Conservation (phyloP, 2,329 filamentous ascomycete species). For the Leptographium wingfieldii region DNA sequence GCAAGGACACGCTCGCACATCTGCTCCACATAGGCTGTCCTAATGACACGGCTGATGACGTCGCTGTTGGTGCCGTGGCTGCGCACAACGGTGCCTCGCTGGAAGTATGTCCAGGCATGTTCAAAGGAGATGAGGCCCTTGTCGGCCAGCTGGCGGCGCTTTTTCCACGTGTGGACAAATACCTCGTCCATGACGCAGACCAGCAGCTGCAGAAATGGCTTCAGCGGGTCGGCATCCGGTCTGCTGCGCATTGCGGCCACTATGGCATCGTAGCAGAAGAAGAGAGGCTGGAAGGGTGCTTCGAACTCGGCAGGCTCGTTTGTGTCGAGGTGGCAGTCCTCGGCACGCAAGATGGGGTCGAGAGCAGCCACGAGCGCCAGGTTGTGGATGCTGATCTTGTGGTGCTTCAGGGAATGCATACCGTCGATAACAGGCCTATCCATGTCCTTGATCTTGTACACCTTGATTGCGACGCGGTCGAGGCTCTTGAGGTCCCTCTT, state of each 20-base stretch:
- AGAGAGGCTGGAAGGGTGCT: slow-evolving; percentile 28
- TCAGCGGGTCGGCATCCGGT: slow-evolving; percentile 17
- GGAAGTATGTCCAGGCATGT: slow-evolving; percentile 32
- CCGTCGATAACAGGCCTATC: slow-evolving; percentile 27
- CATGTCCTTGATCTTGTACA: slow-evolving; percentile 33
- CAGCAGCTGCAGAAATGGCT: slow-evolving; percentile 26
- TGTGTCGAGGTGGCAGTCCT: slow-evolving; percentile 25
- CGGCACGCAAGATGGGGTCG: slow-evolving; percentile 29
- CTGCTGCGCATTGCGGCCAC: slow-evolving; percentile 18
- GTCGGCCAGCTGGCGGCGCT: slow-evolving; percentile 22
- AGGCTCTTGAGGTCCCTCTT: slow-evolving; percentile 23
- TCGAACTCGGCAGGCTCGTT: slow-evolving; percentile 24
- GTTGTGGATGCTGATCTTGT: slow-evolving; percentile 30
- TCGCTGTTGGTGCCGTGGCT: slow-evolving; percentile 27
- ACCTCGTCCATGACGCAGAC: slow-evolving; percentile 28
- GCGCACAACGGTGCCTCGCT: slow-evolving; percentile 25
- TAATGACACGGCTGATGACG: slow-evolving; percentile 26
- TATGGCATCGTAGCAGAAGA: slow-evolving; percentile 32
- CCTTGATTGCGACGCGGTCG: slow-evolving; percentile 29
- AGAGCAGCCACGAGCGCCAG: slow-evolving; percentile 26
- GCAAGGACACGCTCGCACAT: slow-evolving; percentile 11
- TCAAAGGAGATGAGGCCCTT: slow-evolving; percentile 28
- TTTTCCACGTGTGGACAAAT: slow-evolving; percentile 26
- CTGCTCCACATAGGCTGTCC: slow-evolving; percentile 18
- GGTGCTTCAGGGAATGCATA: slow-evolving; percentile 25